Evolutionary conservation across 371 early-diverging fungal genomes (phyloP).

Genomic region (Mucor mucedo): DNA sequence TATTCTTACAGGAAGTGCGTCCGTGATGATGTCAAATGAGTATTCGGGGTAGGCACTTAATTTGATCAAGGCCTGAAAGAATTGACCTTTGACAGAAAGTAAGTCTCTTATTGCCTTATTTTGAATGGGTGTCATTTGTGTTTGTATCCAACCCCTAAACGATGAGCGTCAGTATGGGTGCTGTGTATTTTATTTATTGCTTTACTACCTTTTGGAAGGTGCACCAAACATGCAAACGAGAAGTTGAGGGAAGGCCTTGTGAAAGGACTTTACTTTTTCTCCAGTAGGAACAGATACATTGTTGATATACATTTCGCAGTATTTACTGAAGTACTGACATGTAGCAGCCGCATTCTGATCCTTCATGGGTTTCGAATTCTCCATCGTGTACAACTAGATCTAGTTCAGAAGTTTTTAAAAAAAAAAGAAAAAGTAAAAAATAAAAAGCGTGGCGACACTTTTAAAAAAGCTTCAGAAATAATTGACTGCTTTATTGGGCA

Average conservation of each 20-base stretch:
- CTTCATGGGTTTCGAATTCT: constrained; percentile 11
- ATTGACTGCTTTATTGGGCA: too few species aligned
- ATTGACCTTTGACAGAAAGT: constrained; percentile 29
- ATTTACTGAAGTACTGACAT: constrained; percentile 16
- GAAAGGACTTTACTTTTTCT: constrained; percentile 7
- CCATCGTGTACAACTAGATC: constrained; percentile 7
- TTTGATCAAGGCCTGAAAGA: constrained; percentile 31
- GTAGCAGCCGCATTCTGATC: constrained; percentile 17
- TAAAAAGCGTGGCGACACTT: too few species aligned
- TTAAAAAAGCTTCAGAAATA: too few species aligned
- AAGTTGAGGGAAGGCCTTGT: constrained; percentile 31
- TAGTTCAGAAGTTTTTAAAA: too few species aligned
- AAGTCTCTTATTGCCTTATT: constrained; percentile 26
- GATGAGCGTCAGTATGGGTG: too few species aligned
- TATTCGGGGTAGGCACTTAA: constrained; percentile 32
- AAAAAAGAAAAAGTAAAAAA: too few species aligned
- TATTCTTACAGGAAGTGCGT: constrained; percentile 32
- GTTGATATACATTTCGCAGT: constrained; percentile 20
- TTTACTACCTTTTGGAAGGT: constrained; percentile 39
- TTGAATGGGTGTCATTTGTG: constrained; percentile 28
- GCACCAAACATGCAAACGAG: constrained; percentile 44
- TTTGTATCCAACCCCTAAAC: constrained; percentile 44
- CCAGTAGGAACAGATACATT: background rate
- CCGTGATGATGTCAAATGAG: constrained; percentile 34
- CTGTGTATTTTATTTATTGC: background rate